Conservation (phyloP, 352 stramenopile species). For the Phytophthora macrochlamydospora region DNA sequence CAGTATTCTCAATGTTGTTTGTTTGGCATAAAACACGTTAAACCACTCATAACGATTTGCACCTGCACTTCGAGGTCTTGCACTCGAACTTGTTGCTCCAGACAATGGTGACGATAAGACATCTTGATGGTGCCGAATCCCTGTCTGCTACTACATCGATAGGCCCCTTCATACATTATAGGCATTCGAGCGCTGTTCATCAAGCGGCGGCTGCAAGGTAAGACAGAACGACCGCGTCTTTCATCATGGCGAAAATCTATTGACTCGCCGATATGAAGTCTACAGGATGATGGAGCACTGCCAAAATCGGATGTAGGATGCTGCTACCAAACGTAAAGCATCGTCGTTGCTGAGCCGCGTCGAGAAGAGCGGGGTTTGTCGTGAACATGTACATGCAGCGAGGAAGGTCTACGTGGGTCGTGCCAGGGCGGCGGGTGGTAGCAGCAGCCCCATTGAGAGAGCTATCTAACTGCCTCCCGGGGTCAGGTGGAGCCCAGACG, state of each 20-base stretch:
- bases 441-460: slow-evolving; percentile 11
- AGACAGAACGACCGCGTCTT: background rate
- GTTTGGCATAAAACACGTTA: too few species aligned
- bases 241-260: slow-evolving; percentile 32
- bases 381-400: slow-evolving; percentile 22
- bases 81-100: too few species aligned
- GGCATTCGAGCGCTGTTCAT: too few species aligned
- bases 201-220: too few species aligned
- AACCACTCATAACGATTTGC: too few species aligned
- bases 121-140: too few species aligned
- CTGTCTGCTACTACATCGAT: too few species aligned
- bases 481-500: slow-evolving; percentile 17
- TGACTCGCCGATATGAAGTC: slow-evolving; percentile 26
- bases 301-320: slow-evolving; percentile 50
- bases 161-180: too few species aligned
- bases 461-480: slow-evolving; percentile 18
- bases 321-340: slow-evolving; percentile 53
- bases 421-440: slow-evolving; percentile 8
- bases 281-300: slow-evolving; percentile 45
- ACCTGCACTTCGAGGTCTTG: too few species aligned
- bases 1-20: too few species aligned
- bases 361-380: slow-evolving; percentile 20
- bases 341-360: slow-evolving; percentile 41
- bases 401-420: slow-evolving; percentile 27
- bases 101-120: too few species aligned